Evolutionary conservation across 768 basidiomycete genomes (phyloP).

Genomic region (Amylocystis lapponica): DNA sequence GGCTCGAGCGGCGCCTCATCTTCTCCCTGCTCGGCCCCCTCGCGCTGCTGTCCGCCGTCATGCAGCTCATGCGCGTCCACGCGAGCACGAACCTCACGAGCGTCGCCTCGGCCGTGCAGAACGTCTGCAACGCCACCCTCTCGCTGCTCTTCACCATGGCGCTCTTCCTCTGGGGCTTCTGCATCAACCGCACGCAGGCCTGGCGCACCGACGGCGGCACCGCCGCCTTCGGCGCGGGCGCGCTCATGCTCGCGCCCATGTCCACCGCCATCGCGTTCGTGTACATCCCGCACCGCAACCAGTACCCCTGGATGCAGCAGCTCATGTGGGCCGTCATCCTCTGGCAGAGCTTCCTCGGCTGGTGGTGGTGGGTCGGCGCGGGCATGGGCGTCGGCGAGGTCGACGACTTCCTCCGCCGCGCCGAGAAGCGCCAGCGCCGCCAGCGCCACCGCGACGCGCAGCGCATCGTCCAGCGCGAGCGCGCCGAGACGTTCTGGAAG

Average conservation of each 20-base stretch:
- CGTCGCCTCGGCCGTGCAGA: slow-evolving; percentile 72
- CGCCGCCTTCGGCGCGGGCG: slow-evolving; percentile 84
- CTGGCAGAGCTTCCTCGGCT: slow-evolving; percentile 96
- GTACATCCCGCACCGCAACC: slow-evolving; percentile 77
- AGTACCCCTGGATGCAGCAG: slow-evolving; percentile 87
- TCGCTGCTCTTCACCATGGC: slow-evolving; percentile 88
- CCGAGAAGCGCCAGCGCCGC: slow-evolving; percentile 50
- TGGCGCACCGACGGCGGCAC: slow-evolving; percentile 98
- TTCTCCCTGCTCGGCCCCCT: slow-evolving; percentile 83
- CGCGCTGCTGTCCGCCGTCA: slow-evolving; percentile 74
- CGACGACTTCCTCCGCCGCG: slow-evolving; percentile 48
- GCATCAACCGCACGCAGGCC: slow-evolving; percentile 84
- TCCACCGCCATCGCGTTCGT: slow-evolving; percentile 85
- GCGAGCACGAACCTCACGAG: slow-evolving; percentile 33
- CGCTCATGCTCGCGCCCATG: slow-evolving; percentile 74
- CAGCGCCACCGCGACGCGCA: slow-evolving; percentile 41
- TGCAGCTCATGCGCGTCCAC: slow-evolving; percentile 77
- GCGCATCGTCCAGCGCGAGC: slow-evolving; percentile 44
- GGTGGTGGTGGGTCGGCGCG: slow-evolving; percentile 99
- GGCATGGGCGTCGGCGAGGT: slow-evolving; percentile 75
- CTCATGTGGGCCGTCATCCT: slow-evolving; percentile 88
- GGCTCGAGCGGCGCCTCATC: slow-evolving; percentile 81
- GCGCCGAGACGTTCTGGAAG: slow-evolving; percentile 51
- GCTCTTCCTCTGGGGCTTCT: slow-evolving; percentile 88
- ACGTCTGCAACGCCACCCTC: slow-evolving; percentile 95